Evolutionary conservation across 2,329 filamentous ascomycete genomes (phyloP), one percentile per base, ranked within the genome.

Genomic region (Epichloe coenophiala): DNA sequence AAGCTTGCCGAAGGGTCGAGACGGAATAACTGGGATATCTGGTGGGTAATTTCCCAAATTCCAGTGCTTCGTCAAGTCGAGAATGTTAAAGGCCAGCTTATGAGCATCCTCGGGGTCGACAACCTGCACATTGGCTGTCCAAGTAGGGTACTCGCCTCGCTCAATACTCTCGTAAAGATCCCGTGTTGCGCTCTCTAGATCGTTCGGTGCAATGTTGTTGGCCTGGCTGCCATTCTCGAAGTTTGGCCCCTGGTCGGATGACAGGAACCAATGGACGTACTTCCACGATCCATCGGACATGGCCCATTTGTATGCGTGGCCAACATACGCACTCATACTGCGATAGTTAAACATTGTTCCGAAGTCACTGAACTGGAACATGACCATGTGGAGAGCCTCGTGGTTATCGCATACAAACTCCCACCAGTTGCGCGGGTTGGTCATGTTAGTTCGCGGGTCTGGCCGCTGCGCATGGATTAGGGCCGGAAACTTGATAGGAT

Each of bases 391-490:
- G 33, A 78, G 68, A 6, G 75, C 68, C 63, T 86, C 82, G 31
- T 79, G 81, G 58, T 83, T 75, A 21, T 72, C 77, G 38, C 72
- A 75, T 38, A 75, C 76, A 51, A 61, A 65, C 35, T 65, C 62
- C 61, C 64, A 63, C 55, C 63, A 84, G 69, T 80, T 79, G 48
- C 79, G 84, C 15, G 82, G 80, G 64, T 86, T 79, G 45, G 78
- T 81, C 48, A 87, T 67, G 63, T 88, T 83, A 37, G 81, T 87
- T 56, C 80, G 75, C 1, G 84, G 84, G 65, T 88, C 75, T 46
- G 83, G 76, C 74, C 88, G 88, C 67, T 89, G 85, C 4, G 83
- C 85, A 69, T 86, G 84, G 55, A 87, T 87, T 66, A 88, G 83
- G 61, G 82, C 69, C 37, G 84, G 84, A 68, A 87, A 88, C 63